Conservation (phyloP, 78 protist genomes). For the Andalucia godoyi region DNA sequence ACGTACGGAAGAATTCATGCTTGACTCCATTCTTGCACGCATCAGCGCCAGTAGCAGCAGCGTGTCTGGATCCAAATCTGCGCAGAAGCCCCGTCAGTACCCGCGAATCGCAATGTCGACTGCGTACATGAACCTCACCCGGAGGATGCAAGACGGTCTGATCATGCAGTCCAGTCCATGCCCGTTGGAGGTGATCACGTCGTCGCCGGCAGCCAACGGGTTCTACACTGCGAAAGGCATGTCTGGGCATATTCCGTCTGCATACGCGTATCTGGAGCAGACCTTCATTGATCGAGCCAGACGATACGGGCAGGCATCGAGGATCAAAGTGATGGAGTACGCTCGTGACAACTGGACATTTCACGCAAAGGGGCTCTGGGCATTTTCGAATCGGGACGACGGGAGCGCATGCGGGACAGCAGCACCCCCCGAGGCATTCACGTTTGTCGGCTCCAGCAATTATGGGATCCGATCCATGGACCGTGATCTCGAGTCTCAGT, state of each 20-base stretch:
- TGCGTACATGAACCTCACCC: slow-evolving; percentile 1
- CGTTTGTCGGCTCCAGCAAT: background rate
- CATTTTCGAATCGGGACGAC: background rate
- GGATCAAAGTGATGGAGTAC: background rate
- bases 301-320: too few species aligned
- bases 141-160: too few species aligned
- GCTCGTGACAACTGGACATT: background rate
- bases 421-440: background rate
- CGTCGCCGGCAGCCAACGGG: background rate
- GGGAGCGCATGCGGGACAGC: background rate
- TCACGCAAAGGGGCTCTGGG: slow-evolving; percentile 19
- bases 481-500: background rate
- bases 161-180: background rate
- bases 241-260: background rate
- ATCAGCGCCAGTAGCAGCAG: background rate
- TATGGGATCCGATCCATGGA: background rate
- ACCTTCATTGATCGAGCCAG: background rate
- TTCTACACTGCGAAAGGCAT: background rate
- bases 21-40: too few species aligned
- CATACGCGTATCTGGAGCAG: background rate
- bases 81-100: background rate
- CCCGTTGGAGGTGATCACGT: background rate
- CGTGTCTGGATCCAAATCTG: background rate
- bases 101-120: background rate
- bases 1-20: too few species aligned